phyloP scores from a whole-genome alignment of 2,329 filamentous ascomycete genomes.

The Arthrinium puccinioides region DNA sequence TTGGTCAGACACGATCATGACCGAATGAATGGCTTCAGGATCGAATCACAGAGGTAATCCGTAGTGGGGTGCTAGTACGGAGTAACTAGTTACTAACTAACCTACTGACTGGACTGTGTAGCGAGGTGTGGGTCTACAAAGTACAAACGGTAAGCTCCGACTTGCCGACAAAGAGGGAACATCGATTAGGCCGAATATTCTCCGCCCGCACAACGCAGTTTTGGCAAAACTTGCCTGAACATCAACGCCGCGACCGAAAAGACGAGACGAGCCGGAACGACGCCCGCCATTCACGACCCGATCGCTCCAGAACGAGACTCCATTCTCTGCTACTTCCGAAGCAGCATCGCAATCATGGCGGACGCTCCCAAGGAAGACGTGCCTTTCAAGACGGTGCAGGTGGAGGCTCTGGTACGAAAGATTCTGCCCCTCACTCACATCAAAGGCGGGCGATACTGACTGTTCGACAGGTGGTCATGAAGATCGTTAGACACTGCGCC shows the following conservation, averaged over 20 bases:
- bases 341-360: conserved; percentile 42
- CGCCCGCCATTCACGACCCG: not conserved
- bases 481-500: conserved; percentile 94
- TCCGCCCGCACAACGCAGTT: no score
- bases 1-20: no score
- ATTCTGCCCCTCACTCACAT: conserved; percentile 22
- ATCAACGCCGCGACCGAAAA: not conserved
- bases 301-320: conserved; percentile 2
- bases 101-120: no score
- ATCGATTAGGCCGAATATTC: no score
- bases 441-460: not conserved
- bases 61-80: no score
- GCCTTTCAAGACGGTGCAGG: conserved; percentile 80
- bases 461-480: conserved; percentile 72
- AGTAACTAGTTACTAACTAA: no score
- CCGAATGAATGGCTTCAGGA: no score
- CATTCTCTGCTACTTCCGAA: not conserved
- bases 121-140: no score
- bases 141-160: no score
- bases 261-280: not conserved
- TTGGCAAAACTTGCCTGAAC: conserved; percentile 3
- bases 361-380: conserved; percentile 58
- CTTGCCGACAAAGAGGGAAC: no score
- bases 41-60: no score
- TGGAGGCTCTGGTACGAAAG: conserved; percentile 79